A percentile compares a stretch with the other conserved stretches of the same genome.
These are phyloP conservation scores for Camellia japonica DNA, from an alignment of 148 eudicot genomes.

Conservation along the genomic window DNA sequence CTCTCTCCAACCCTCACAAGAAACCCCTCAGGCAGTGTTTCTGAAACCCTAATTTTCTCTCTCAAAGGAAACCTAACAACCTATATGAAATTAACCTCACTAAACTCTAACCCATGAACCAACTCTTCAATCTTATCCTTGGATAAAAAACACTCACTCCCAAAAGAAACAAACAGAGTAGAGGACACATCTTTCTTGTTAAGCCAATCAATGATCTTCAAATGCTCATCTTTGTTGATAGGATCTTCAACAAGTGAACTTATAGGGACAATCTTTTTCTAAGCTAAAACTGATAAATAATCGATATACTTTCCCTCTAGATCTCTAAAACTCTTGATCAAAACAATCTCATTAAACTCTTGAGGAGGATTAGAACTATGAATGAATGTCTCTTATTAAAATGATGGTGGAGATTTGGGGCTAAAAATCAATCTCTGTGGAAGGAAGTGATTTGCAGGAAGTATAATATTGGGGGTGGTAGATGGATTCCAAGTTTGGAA, in stretches of 20 bases:
- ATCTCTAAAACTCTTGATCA: not conserved
- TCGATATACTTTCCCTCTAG: not conserved
- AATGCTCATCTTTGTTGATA: not conserved
- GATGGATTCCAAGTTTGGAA: too few relatives aligned
- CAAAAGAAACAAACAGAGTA: not conserved
- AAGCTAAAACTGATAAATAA: not conserved
- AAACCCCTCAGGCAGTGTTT: conserved; percentile 4
- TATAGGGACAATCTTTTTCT: not conserved
- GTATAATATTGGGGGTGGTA: too few relatives aligned
- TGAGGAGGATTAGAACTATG: too few relatives aligned
- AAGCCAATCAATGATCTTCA: not conserved
- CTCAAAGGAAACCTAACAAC: not conserved
- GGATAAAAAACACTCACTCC: not conserved
- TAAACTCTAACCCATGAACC: conserved; percentile 5
- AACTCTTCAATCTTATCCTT: not conserved
- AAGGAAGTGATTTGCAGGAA: too few relatives aligned
- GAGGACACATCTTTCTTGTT: not conserved
- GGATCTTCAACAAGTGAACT: not conserved
- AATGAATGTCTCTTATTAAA: too few relatives aligned
- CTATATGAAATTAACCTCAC: conserved; percentile 1
- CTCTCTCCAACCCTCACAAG: not conserved
- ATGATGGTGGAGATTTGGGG: too few relatives aligned
- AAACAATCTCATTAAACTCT: not conserved
- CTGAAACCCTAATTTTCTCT: not conserved
- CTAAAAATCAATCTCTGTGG: too few relatives aligned